phyloP scores from a whole-genome alignment of 2,329 filamentous ascomycete genomes.

The Plenodomus biglobosus region DNA sequence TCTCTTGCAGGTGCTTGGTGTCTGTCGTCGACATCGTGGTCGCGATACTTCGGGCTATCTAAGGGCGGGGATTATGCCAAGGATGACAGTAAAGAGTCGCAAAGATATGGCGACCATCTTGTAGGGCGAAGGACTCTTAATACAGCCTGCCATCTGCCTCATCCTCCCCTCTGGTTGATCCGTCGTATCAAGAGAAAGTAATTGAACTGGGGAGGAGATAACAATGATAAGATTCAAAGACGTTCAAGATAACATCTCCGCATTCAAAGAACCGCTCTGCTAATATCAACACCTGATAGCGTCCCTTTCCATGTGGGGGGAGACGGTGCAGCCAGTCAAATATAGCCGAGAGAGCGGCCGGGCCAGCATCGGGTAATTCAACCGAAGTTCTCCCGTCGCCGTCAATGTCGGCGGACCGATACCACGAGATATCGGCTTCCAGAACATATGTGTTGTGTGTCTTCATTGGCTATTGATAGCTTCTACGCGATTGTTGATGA shows the following conservation, averaged over 20 bases:
- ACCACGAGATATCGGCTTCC: neutral
- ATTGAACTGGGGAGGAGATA: constrained; percentile 3
- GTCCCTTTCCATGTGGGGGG: neutral
- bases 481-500: neutral
- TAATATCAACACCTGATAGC: constrained; percentile 13
- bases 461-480: neutral
- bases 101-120: neutral
- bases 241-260: neutral
- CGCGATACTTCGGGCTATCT: neutral
- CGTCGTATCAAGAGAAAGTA: neutral
- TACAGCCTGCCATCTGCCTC: neutral
- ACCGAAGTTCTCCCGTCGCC: neutral
- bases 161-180: neutral
- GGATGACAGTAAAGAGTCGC: neutral
- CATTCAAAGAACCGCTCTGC: neutral
- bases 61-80: neutral
- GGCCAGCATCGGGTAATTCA: neutral
- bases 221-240: constrained; percentile 10
- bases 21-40: constrained; percentile 6
- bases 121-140: neutral
- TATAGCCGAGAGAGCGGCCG: neutral
- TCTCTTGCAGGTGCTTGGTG: constrained; percentile 5
- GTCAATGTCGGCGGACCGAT: neutral
- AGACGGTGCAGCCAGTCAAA: neutral
- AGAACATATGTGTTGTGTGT: no score